Evolutionary conservation across 23 red algal species (phyloP), one percentile per base, ranked within the genome.

Genomic region (Gracilaria domingensis): DNA sequence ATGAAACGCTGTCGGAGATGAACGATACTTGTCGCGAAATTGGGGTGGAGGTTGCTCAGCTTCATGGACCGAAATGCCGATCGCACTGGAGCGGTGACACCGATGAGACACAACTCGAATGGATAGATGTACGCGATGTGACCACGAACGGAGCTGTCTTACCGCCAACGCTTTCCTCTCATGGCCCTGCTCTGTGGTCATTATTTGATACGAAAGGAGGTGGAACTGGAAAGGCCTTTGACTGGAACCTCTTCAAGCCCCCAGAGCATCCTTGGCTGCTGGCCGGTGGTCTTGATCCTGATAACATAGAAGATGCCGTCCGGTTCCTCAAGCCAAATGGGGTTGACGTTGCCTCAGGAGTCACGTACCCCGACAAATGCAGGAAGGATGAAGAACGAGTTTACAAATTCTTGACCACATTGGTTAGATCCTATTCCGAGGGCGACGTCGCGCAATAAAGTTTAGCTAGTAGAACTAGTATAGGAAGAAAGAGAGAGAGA

Each of bases 281-380:
- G 39, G 88, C 94, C 49, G 94, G 94, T 42, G 94, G 94, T 16
- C 74, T 96, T 35, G 7, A 88, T 77, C 57, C 88, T n/a, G 71
- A 81, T 29, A 96, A 96, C 77, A 81, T 96, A 0, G 74, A 35
- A 44, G 66, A 96, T 18, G 94, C 94, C 18, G 58, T 96, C 7
- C 47, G 82, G 16, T 49, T 55, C 13, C 25, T 92, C 51, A 40
- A 72, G 32, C 87, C 88, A 23, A 69, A 56, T 66, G 94, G 94
- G 25, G 40, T 96, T 0, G 94, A 96, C 83, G 94, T 96, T 35
- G 94, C 94, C 73, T 83, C 72, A 20, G 88, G 94, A 4, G 94
- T 96, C 0, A 74, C 79, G 33, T 54, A 51, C 23, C 16, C 29
- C 18, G 91, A 93, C 58, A 66, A 59, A 61, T 86, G 91, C 55